A percentile compares a stretch with the other conserved stretches of the same genome.
Conservation (phyloP, 2,329 filamentous ascomycete genomes). For the Diaporthe citrichinensis region DNA sequence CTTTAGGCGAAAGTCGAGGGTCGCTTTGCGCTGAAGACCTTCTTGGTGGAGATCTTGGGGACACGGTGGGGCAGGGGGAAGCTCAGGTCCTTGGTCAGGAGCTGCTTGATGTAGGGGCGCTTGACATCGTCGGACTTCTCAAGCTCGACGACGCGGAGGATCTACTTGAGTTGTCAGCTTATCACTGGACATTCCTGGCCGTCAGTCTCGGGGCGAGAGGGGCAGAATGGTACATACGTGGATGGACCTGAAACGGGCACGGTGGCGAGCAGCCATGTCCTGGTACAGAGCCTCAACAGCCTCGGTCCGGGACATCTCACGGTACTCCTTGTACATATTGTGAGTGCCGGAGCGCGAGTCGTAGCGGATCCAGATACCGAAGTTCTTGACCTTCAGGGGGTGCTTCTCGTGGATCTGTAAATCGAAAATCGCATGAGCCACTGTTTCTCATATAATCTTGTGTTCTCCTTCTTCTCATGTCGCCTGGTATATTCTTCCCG, state of each 20-base stretch:
- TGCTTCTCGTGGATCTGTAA: slow-evolving; percentile 96
- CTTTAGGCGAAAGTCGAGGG: slow-evolving; percentile 96
- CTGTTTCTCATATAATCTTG: neutral
- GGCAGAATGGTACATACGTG: slow-evolving; percentile 80
- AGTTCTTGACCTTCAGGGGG: slow-evolving; percentile 99
- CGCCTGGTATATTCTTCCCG: slow-evolving; percentile 27
- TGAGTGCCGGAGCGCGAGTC: slow-evolving; percentile 99
- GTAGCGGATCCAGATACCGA: slow-evolving; percentile 99
- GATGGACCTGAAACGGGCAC: slow-evolving; percentile 96
- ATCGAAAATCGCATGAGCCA: slow-evolving; percentile 41
- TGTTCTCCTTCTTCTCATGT: slow-evolving; percentile 15
- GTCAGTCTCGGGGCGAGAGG: neutral
- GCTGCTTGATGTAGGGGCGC: slow-evolving; percentile 99
- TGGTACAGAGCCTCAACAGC: slow-evolving; percentile 98
- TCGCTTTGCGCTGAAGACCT: slow-evolving; percentile 93
- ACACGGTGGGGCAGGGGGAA: slow-evolving; percentile 99
- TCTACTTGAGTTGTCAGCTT: slow-evolving; percentile 67
- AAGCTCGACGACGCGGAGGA: slow-evolving; percentile 98
- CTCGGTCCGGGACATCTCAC: slow-evolving; percentile 96
- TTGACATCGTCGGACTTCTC: slow-evolving; percentile 95
- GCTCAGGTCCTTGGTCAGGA: slow-evolving; percentile 92
- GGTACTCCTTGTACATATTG: slow-evolving; percentile 99
- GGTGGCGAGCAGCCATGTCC: slow-evolving; percentile 99
- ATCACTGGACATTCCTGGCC: neutral
- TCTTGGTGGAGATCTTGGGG: slow-evolving; percentile 85